phyloP scores from a whole-genome alignment of 805 yeast genomes.

The Hanseniaspora lachancei region DNA sequence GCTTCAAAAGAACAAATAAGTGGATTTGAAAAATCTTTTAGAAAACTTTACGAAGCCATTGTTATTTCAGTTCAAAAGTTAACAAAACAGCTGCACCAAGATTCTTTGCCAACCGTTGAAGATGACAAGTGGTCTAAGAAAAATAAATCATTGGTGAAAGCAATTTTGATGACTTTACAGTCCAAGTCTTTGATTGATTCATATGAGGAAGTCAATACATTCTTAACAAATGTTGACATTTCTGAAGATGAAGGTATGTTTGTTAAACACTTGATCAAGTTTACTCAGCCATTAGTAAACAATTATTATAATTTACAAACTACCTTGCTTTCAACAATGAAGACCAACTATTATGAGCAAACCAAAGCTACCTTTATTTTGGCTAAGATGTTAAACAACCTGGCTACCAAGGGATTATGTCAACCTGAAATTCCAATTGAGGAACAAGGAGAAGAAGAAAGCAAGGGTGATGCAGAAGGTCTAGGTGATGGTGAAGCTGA shows the following conservation, averaged over 20 bases:
- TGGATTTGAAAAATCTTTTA: slow-evolving; percentile 36
- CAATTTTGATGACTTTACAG: slow-evolving; percentile 34
- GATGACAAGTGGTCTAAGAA: slow-evolving; percentile 58
- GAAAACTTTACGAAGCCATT: slow-evolving; percentile 44
- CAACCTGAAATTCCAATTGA: slow-evolving; percentile 65
- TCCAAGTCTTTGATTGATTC: slow-evolving; percentile 28
- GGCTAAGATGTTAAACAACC: slow-evolving; percentile 38
- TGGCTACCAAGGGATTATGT: slow-evolving; percentile 80
- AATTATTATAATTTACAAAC: slow-evolving; percentile 44
- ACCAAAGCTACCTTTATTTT: slow-evolving; percentile 53
- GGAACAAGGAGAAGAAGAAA: slow-evolving; percentile 49
- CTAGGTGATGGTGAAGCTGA: slow-evolving; percentile 67
- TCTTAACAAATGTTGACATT: slow-evolving; percentile 30
- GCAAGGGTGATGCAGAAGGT: slow-evolving; percentile 87
- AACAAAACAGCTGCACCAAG: slow-evolving; percentile 30
- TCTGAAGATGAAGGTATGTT: slow-evolving; percentile 28
- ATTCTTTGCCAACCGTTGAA: slow-evolving; percentile 24
- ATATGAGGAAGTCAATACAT: slow-evolving; percentile 27
- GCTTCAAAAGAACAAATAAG: slow-evolving; percentile 16
- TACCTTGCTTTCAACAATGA: slow-evolving; percentile 33
- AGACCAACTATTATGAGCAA: slow-evolving; percentile 38
- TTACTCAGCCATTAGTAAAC: slow-evolving; percentile 49
- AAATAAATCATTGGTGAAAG: slow-evolving; percentile 35
- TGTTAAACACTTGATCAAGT: slow-evolving; percentile 37
- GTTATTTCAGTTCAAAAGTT: slow-evolving; percentile 51